A percentile compares a stretch with the other conserved stretches of the same genome.
Conservation (phyloP, 768 basidiomycete species). For the Termitomyces sp. region DNA sequence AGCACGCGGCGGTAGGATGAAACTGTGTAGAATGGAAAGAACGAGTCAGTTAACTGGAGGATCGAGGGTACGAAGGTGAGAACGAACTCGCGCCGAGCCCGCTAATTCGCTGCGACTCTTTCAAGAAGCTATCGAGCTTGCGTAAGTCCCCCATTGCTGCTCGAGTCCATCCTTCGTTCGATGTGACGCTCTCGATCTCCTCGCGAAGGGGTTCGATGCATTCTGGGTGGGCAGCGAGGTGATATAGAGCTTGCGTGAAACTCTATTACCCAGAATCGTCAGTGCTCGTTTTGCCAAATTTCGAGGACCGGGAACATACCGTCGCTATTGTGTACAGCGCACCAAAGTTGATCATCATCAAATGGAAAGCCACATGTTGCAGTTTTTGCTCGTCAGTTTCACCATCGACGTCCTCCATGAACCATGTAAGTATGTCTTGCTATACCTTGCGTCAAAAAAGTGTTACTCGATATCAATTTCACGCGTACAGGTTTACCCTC, state of each 20-base stretch:
- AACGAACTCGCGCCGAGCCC: constrained; percentile 24
- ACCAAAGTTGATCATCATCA: constrained; percentile 39
- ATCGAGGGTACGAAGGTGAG: not conserved
- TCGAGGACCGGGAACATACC: constrained; percentile 22
- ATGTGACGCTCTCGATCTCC: constrained; percentile 38
- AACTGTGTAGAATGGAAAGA: constrained; percentile 8
- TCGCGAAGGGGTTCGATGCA: constrained; percentile 33
- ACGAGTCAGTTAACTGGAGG: not conserved
- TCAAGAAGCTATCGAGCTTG: constrained; percentile 42
- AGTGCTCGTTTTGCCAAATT: constrained; percentile 30
- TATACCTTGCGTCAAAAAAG: constrained; percentile 12
- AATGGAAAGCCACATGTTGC: constrained; percentile 28
- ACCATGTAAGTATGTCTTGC: constrained; percentile 49
- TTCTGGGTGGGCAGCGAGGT: constrained; percentile 33
- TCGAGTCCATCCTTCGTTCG: constrained; percentile 34
- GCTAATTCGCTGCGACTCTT: constrained; percentile 31
- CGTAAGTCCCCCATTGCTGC: constrained; percentile 31
- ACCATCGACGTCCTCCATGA: constrained; percentile 36
- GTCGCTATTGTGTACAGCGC: constrained; percentile 40
- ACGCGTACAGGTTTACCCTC: constrained; percentile 22
- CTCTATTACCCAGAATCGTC: constrained; percentile 20
- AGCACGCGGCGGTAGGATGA: constrained; percentile 15
- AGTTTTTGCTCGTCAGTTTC: constrained; percentile 19
- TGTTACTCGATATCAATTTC: no score
- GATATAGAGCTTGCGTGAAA: constrained; percentile 31